These are phyloP conservation scores for Uronychia setigera DNA, from an alignment of 73 alveolate species.

Conservation along the genomic window DNA sequence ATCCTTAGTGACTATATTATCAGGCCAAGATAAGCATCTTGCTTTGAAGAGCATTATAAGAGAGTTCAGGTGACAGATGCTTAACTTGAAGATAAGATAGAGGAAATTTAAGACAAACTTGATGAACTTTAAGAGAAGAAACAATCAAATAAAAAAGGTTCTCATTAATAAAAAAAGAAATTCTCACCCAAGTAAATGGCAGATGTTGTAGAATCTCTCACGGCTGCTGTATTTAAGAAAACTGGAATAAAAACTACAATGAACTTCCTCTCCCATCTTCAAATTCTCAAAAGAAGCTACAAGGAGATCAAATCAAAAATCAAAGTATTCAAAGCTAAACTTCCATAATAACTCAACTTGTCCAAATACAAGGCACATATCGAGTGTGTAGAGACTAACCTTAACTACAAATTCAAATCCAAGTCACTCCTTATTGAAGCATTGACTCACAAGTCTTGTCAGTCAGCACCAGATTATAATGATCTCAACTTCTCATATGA, in stretches of 20 bases:
- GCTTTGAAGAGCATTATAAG: no score
- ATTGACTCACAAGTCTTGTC: conserved; percentile 36
- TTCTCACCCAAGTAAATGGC: background rate
- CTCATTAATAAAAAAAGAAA: no score
- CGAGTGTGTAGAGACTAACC: conserved; percentile 2
- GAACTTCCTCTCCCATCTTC: background rate
- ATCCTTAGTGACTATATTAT: no score
- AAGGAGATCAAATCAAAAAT: background rate
- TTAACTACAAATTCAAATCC: conserved; percentile 24
- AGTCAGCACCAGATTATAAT: conserved; percentile 1
- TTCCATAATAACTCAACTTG: background rate
- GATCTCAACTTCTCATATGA: conserved; percentile 60
- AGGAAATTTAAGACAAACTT: background rate
- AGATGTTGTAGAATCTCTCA: conserved; percentile 21
- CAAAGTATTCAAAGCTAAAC: background rate
- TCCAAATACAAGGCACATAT: background rate
- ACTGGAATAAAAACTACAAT: conserved; percentile 8
- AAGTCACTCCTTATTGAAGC: conserved; percentile 33
- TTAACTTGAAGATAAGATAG: no score
- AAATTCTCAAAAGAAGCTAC: background rate
- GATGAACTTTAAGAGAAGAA: background rate
- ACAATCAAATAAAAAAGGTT: background rate
- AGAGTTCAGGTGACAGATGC: no score
- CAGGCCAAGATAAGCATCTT: no score
- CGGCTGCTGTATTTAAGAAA: conserved; percentile 16